phyloP scores from a whole-genome alignment of 2,329 filamentous ascomycete genomes.

The Achaetomium macrosporum region DNA sequence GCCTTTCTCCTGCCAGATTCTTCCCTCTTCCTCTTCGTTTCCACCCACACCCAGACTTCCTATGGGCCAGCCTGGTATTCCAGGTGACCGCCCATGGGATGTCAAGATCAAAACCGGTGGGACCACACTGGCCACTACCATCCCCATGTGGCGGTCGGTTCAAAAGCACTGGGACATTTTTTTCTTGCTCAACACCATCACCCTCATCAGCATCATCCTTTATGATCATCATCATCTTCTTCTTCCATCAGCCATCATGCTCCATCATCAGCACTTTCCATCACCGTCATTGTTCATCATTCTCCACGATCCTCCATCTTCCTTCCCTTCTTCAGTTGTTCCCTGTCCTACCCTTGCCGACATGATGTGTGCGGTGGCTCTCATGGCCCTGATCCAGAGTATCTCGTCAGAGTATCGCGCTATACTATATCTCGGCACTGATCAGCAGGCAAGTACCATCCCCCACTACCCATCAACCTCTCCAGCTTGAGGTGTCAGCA shows the following conservation, averaged over 20 bases:
- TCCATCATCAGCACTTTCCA: no score
- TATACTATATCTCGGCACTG: no score
- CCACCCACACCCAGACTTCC: not conserved
- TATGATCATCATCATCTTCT: no score
- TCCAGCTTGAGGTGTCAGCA: no score
- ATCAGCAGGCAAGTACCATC: no score
- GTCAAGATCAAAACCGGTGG: not conserved
- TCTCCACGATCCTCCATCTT: not conserved
- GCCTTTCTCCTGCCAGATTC: not conserved
- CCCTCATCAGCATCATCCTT: not conserved
- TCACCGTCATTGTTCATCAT: no score
- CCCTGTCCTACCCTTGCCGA: no score
- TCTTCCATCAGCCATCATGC: not conserved
- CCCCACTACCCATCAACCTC: no score
- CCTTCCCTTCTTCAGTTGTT: not conserved
- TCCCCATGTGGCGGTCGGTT: not conserved
- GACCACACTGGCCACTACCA: not conserved
- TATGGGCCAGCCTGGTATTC: slow-evolving; percentile 3
- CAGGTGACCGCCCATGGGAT: not conserved
- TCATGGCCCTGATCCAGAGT: no score
- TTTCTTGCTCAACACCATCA: not conserved
- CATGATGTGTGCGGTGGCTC: no score
- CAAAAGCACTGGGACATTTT: not conserved
- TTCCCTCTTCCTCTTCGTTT: not conserved
- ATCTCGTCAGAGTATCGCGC: no score